phyloP scores from a whole-genome alignment of 1,139 yeast species.

The Eremothecium sinecaudum region DNA sequence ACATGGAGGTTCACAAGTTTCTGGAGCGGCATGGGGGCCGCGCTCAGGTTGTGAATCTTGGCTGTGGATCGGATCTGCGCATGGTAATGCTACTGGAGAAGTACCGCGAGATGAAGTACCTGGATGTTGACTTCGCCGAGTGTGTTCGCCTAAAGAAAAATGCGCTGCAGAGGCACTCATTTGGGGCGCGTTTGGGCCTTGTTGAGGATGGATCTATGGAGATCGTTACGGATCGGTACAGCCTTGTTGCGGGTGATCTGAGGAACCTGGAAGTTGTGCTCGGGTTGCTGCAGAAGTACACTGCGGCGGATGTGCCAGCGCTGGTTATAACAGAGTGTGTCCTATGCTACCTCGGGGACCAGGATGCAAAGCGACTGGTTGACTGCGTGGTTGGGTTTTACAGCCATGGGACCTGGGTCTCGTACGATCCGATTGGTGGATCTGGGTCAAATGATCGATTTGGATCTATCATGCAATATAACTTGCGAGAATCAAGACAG shows the following conservation, averaged over 20 bases:
- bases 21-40: constrained; percentile 28
- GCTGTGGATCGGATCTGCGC: constrained; percentile 96
- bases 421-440: constrained; percentile 82
- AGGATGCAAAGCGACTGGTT: constrained; percentile 46
- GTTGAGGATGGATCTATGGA: constrained; percentile 8
- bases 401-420: constrained; percentile 37
- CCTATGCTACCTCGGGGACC: constrained; percentile 64
- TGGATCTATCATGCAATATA: constrained; percentile 74
- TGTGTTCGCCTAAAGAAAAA: constrained; percentile 52
- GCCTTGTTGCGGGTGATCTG: constrained; percentile 26
- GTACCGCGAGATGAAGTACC: constrained; percentile 36
- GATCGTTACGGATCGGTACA: constrained; percentile 18
- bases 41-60: constrained; percentile 69
- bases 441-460: constrained; percentile 49
- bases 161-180: constrained; percentile 26
- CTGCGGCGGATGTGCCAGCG: constrained; percentile 47
- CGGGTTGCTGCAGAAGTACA: constrained; percentile 14
- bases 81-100: constrained; percentile 21
- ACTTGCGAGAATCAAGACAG: constrained; percentile 55
- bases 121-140: constrained; percentile 70
- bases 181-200: constrained; percentile 22
- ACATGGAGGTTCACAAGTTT: constrained; percentile 44
- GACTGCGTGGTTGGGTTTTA: constrained; percentile 31
- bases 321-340: constrained; percentile 81
- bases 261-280: constrained; percentile 15